Evolutionary conservation across 116 monocot genomes (phyloP), one percentile per base, ranked within the genome.

Genomic region (Zostera marina): DNA sequence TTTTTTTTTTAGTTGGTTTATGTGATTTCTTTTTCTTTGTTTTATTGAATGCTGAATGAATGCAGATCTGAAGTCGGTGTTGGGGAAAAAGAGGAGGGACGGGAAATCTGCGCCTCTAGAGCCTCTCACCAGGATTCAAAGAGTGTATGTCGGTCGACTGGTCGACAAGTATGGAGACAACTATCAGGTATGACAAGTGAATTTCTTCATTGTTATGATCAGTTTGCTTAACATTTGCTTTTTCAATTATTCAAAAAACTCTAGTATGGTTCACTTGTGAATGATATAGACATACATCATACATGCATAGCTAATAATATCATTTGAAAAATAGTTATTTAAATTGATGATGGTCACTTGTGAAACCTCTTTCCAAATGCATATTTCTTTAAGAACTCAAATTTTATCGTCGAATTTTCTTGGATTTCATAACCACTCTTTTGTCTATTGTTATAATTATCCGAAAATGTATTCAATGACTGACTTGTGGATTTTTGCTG

Each of bases 81-180:
- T 96, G 43, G 89, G 96, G 47, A 96, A 96, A 72, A 85, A 71
- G 66, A 77, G 82, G 13, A 78, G 68, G 60, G 85, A 96, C 52
- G 96, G 96, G 32, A 82, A 74, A 66, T 19, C 59, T 14, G 82
- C 72, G 22, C 80, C 82, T 8, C 60, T 68, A 71, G 73, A 62
- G 26, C 74, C 80, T 23, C 69, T 96, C 45, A 96, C 85, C 11
- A 83, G 58, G 40, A 74, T 89, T 41, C 96, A 89, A 67, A 72
- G 80, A 19, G 63, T 83, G 62, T 68, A 82, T 43, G 43, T 85
- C 13, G 80, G 82, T 8, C 65, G 72, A 41, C 60, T 96, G 23
- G 72, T 96, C 13, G 82, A 82, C 20, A 85, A 82, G 49, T 73
- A 96, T 46, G 85, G 82, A 10, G 82, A 85, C 54, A 66, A 96